These are phyloP conservation scores for Corchorus olitorius DNA, from an alignment of 345 rosid species.

Conservation along the genomic window DNA sequence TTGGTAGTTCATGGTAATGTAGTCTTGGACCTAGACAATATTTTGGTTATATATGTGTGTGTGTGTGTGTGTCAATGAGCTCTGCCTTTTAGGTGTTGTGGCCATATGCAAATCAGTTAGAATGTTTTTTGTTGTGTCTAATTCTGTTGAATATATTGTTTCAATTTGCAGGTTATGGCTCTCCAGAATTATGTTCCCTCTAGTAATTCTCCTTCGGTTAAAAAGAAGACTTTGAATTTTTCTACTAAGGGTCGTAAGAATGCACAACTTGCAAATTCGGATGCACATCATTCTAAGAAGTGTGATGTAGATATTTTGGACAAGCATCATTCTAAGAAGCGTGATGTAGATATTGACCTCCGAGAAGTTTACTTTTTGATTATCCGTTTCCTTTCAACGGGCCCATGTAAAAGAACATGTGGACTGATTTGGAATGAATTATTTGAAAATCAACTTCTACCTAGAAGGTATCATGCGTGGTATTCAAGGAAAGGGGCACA, in stretches of 20 bases:
- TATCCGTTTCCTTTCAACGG: constrained; percentile 88
- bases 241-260: constrained; percentile 56
- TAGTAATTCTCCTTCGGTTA: constrained; percentile 47
- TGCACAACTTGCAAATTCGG: constrained; percentile 51
- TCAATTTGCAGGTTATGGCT: constrained; percentile 55
- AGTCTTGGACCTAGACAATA: background rate
- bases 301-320: constrained; percentile 51
- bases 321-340: constrained; percentile 32
- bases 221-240: constrained; percentile 68
- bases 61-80: background rate
- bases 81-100: background rate
- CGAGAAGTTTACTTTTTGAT: constrained; percentile 89
- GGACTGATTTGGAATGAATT: constrained; percentile 82
- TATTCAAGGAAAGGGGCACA: constrained; percentile 76
- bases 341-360: constrained; percentile 71
- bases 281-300: constrained; percentile 36
- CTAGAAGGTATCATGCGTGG: constrained; percentile 96
- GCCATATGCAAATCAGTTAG: background rate
- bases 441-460: constrained; percentile 84
- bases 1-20: background rate
- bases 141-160: background rate
- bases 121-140: background rate
- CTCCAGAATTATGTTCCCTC: constrained; percentile 66
- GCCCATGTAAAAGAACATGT: constrained; percentile 85
- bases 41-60: background rate